Base-by-base conservation (phyloP, 495 filamentous ascomycete species). In the Penicillium salamii region DNA sequence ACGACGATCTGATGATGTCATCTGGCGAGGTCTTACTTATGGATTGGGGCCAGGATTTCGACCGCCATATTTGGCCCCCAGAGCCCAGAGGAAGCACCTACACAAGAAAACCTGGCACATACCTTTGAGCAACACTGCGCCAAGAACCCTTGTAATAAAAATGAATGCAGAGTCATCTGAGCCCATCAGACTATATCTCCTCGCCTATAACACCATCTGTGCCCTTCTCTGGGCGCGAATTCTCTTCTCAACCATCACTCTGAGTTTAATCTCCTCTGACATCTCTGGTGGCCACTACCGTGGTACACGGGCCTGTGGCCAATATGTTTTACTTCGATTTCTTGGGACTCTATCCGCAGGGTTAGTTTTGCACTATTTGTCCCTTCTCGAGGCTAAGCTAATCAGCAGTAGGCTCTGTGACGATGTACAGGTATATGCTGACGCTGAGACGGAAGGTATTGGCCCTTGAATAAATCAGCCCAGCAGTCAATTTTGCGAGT, bases 391-490 rank as follows among this genome's bases (percentile, higher is more conserved):
- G 5, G 11, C 31, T 19, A 18, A 37, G 44, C 49, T 54, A 48
- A 58, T 40, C 29, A 52, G 59, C 54, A 50, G 19, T 53, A 89
- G 87, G 87, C 12, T 79, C 86, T 7, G 84, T 86, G 42, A 82
- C 88, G 55, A 78, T 93, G 61, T 93, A 87, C 57, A 81, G 80
- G 26, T 84, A 92, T 66, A 95, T 95, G 89, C 79, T 92, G 60
- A 73, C 69, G 46, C 89, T 92, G 71, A 72, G 89, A 52, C 69
- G 77, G 26, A 90, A 86, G 77, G 46, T 55, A 11, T 19, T 55
- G 46, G 26, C 52, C 21, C 17, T 19, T n/a, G n/a, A n/a, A n/a
- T n/a, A n/a, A n/a, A n/a, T n/a, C n/a, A n/a, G n/a, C n/a, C n/a
- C n/a, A n/a, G n/a, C n/a, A n/a, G n/a, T n/a, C n/a, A n/a, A n/a